A percentile compares a stretch with the other conserved stretches of the same genome.
Conservation (phyloP, 441 rosid genomes). For the Dalechampia spathulata region DNA sequence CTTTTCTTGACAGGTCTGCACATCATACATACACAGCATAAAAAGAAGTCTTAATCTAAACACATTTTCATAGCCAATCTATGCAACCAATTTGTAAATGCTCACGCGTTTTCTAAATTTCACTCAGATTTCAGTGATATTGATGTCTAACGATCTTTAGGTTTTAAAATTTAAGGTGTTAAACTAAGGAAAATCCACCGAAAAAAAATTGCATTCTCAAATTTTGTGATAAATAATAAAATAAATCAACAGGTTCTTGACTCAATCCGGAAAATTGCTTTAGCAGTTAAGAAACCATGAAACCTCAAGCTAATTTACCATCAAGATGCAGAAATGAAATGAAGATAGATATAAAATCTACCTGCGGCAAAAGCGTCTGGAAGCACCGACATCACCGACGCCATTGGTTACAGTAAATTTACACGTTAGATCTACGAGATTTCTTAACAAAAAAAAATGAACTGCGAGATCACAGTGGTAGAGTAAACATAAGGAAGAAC, state of each 20-base stretch:
- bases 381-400: conserved; percentile 54
- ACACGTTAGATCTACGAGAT: conserved; percentile 45
- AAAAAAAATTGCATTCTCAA: no score
- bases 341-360: conserved; percentile 19
- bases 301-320: no score
- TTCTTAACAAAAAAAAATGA: conserved; percentile 22
- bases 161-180: no score
- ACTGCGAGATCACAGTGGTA: conserved; percentile 29
- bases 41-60: conserved; percentile 3
- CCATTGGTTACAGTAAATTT: conserved; percentile 15
- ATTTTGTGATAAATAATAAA: no score
- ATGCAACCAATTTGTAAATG: background rate
- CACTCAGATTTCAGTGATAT: background rate
- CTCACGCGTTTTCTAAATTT: background rate
- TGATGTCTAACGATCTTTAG: no score
- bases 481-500: conserved; percentile 8
- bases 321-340: no score
- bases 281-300: no score
- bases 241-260: no score
- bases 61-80: background rate
- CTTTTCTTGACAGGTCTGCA: conserved; percentile 35
- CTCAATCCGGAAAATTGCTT: no score
- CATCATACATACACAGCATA: background rate
- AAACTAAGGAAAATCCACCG: no score
- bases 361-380: conserved; percentile 25